phyloP scores from a whole-genome alignment of 2,329 filamentous ascomycete species.

The Ophiostoma sp. region DNA sequence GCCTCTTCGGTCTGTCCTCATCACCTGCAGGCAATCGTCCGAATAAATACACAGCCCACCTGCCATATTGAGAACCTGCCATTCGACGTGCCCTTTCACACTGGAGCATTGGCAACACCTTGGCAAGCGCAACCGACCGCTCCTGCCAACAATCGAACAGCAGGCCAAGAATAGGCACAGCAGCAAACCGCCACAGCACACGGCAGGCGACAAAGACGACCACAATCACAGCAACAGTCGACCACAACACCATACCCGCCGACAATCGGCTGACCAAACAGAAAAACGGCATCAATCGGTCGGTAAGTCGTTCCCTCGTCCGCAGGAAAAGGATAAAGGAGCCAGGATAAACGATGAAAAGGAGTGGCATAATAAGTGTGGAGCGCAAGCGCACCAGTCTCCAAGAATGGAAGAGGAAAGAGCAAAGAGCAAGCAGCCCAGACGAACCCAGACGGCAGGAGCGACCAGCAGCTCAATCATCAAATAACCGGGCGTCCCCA shows the following conservation, averaged over 20 bases:
- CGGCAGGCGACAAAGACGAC: not conserved
- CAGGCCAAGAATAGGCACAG: not conserved
- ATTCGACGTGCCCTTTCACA: not conserved
- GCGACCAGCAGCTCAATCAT: not conserved
- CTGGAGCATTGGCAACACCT: not conserved
- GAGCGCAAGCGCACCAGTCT: constrained; percentile 12
- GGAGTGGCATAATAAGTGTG: constrained; percentile 3
- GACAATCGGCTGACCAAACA: not conserved
- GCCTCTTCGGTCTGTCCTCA: not conserved
- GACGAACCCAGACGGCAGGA: not conserved
- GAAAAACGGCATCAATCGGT: not conserved
- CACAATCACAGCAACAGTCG: not conserved
- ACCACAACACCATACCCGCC: not conserved
- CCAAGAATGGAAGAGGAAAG: constrained; percentile 4
- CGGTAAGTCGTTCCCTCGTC: not conserved
- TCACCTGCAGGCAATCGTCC: not conserved
- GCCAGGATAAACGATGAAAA: not conserved
- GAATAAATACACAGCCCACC: not conserved
- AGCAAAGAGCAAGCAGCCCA: not conserved
- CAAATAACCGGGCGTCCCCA: constrained; percentile 7
- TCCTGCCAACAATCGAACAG: not conserved
- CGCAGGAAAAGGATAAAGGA: not conserved
- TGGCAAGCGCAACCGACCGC: not conserved
- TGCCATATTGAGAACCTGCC: not conserved
- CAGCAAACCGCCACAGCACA: not conserved